Evolutionary conservation across 2,329 filamentous ascomycete genomes (phyloP).

Genomic region (Talaromyces sp.): DNA sequence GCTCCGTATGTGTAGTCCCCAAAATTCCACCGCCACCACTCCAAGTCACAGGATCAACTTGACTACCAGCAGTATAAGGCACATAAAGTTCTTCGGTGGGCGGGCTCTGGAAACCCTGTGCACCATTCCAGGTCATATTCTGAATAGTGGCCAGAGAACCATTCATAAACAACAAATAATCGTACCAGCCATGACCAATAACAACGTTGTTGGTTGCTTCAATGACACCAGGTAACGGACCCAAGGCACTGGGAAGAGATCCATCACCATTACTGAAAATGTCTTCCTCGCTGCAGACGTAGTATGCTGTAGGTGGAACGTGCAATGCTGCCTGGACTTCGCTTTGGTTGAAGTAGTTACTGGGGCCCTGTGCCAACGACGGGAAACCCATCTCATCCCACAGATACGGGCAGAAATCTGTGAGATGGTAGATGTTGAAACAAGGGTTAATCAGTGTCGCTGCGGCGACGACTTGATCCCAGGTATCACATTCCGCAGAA

Average conservation of each 20-base stretch:
- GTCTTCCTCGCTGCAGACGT: constrained; percentile 29
- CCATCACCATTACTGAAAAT: constrained; percentile 47
- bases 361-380: constrained; percentile 50
- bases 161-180: constrained; percentile 64
- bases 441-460: constrained; percentile 63
- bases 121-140: constrained; percentile 76
- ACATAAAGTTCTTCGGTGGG: constrained; percentile 60
- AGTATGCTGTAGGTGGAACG: constrained; percentile 38
- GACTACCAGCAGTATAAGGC: constrained; percentile 43
- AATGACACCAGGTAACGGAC: constrained; percentile 59
- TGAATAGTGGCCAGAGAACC: constrained; percentile 70
- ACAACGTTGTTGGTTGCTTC: constrained; percentile 68
- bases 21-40: constrained; percentile 62
- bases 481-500: constrained; percentile 50
- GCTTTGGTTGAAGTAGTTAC: constrained; percentile 64
- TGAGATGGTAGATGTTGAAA: constrained; percentile 71
- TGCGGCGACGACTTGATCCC: constrained; percentile 51
- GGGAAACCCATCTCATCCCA: constrained; percentile 68
- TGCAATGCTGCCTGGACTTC: constrained; percentile 67
- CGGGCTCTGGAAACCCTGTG: constrained; percentile 62
- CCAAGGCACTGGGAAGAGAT: constrained; percentile 33
- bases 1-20: constrained; percentile 66
- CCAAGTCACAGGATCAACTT: constrained; percentile 41
- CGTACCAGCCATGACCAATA: constrained; percentile 68
- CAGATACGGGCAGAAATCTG: constrained; percentile 63